Conservation (phyloP, 2,329 filamentous ascomycete species). For the Neonectria sp. region DNA sequence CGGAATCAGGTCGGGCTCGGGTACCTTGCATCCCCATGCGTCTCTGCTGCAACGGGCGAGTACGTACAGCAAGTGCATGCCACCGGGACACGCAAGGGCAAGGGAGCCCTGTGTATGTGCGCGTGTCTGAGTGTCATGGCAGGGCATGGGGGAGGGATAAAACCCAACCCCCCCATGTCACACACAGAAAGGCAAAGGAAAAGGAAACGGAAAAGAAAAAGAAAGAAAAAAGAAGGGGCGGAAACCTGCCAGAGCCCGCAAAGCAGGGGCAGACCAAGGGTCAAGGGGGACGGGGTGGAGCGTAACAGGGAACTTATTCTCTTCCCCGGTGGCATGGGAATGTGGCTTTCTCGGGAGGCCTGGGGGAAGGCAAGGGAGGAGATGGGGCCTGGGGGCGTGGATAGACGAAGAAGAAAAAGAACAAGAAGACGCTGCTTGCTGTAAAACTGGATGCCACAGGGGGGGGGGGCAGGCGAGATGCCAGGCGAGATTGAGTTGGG, state of each 20-base stretch:
- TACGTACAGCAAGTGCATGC: conserved; percentile 7
- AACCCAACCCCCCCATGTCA: too few species aligned
- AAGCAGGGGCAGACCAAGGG: not conserved
- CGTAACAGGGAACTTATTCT: not conserved
- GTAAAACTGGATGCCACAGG: not conserved
- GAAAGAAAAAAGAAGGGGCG: conserved; percentile 7
- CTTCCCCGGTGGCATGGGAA: conserved; percentile 1
- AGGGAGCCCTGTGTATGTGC: conserved; percentile 11
- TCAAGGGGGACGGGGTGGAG: not conserved
- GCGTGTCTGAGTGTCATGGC: not conserved
- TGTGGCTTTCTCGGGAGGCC: conserved; percentile 5
- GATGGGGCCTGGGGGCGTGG: not conserved
- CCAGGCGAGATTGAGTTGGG: conserved; percentile 29
- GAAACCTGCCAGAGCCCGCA: not conserved
- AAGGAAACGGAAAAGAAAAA: conserved; percentile 9
- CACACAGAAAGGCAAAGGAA: conserved; percentile 2
- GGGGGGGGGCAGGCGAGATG: conserved; percentile 24
- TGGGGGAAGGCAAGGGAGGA: not conserved
- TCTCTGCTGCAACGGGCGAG: conserved; percentile 4
- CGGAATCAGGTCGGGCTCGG: conserved; percentile 18
- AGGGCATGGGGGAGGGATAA: not conserved
- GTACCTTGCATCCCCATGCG: conserved; percentile 13
- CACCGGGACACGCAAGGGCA: not conserved
- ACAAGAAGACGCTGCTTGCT: too few species aligned
- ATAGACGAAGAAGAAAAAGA: too few species aligned